Evolutionary conservation across 495 filamentous ascomycete genomes (phyloP).

Genomic region (Sabuloglossum arenarium): DNA sequence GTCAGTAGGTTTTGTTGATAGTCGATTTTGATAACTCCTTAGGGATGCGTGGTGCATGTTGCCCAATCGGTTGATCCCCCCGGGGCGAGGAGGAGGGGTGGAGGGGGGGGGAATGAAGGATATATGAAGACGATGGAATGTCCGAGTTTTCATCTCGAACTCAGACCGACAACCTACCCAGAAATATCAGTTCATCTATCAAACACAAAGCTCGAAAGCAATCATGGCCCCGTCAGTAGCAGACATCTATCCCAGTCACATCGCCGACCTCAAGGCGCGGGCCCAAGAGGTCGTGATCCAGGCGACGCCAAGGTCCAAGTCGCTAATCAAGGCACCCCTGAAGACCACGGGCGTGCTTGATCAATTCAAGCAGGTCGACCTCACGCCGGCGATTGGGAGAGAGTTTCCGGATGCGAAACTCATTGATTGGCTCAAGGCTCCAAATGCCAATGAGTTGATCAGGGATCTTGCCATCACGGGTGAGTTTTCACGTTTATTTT

Average conservation of each 20-base stretch:
- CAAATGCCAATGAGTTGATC: slow-evolving; percentile 44
- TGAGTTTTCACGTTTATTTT: neutral
- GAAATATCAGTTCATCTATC: too few relatives aligned
- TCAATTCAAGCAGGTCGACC: slow-evolving; percentile 35
- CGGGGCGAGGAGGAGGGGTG: too few relatives aligned
- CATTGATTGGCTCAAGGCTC: slow-evolving; percentile 34
- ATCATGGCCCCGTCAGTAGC: neutral
- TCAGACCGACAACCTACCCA: too few relatives aligned
- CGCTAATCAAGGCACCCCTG: slow-evolving; percentile 19
- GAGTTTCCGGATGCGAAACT: slow-evolving; percentile 42
- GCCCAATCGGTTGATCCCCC: too few relatives aligned
- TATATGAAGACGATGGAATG: too few relatives aligned
- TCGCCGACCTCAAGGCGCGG: neutral
- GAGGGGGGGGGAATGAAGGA: too few relatives aligned
- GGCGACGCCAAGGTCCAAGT: neutral
- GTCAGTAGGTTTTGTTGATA: too few relatives aligned
- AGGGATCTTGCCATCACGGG: slow-evolving; percentile 41
- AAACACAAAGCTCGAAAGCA: too few relatives aligned
- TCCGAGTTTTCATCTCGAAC: too few relatives aligned
- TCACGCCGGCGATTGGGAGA: slow-evolving; percentile 45
- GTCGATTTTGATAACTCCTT: too few relatives aligned
- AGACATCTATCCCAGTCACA: neutral
- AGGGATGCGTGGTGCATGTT: too few relatives aligned
- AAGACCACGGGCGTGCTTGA: slow-evolving; percentile 32
- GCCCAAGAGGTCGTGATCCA: neutral